Base-by-base conservation (phyloP, 2,329 filamentous ascomycete genomes). In the Ascochyta koolunga region DNA sequence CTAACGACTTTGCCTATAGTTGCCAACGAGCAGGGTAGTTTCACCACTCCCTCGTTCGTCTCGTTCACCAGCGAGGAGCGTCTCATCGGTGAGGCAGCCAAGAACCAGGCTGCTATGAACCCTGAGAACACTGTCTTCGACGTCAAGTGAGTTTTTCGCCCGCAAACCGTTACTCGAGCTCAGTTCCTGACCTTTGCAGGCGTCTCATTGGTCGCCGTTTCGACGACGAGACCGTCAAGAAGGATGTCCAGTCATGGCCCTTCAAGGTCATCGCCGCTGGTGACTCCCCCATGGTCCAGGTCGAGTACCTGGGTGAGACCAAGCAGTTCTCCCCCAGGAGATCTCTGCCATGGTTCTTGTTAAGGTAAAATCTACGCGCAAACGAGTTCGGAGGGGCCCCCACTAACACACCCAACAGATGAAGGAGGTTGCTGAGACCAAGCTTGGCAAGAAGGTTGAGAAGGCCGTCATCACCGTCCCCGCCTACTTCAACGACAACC, bases 41-140 rank as follows among this genome's bases (percentile, higher is more conserved):
- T 96, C 83, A 98, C 95, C 77, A 98, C 95, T 64, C 95, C 95
- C 68, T 98, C 95, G 54, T 99, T 97, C 85, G 95, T 99, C 77
- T 96, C 91, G 72, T 99, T 99, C 88, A 97, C 92, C 78, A 89
- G 93, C 74, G 91, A 96, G 84, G 95, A 99, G 86, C 93, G 95
- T 81, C 84, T 99, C 82, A 98, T 98, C 76, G 95, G 95, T 85
- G 95, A 98, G 86, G 93, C 95, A 59, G 95, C 95, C 77, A 99
- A 98, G 90, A 99, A 99, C 86, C 93, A 97, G 88, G 95, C 93
- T 77, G 93, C 95, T 75, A 96, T 98, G 91, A 99, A 99, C 90
- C 95, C 95, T 62, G 80, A 81, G 77, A 98, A 98, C 86, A 99
- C 95, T 71, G 86, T 99, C 82, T 99, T 98, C 83, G 95, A 99